Conservation (phyloP, 208 protist genomes). For the Acanthamoeba divionensis region DNA sequence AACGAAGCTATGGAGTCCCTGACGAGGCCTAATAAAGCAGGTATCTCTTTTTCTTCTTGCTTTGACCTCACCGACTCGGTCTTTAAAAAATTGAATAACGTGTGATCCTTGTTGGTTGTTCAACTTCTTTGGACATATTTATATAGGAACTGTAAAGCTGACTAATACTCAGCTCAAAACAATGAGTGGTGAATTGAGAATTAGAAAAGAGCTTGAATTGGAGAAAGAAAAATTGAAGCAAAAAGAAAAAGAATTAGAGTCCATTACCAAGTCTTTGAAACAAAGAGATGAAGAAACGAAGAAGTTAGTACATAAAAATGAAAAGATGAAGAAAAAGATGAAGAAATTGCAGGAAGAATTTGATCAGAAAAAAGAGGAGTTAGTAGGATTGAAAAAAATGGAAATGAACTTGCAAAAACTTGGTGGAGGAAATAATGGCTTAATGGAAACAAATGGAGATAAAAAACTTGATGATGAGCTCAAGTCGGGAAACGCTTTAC, state of each 20-base stretch:
- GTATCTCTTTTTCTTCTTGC: background rate
- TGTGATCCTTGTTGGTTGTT: no score
- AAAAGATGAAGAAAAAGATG: no score
- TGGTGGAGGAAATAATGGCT: no score
- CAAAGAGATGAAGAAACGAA: background rate
- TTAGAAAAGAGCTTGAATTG: background rate
- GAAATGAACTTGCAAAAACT: no score
- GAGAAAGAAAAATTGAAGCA: background rate
- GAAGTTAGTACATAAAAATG: background rate
- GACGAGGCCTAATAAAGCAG: background rate
- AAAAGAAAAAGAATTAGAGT: slow-evolving; percentile 4
- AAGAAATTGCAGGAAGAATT: no score
- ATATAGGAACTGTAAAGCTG: background rate
- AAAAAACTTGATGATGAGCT: no score
- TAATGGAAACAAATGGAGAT: no score
- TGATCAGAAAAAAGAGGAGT: no score
- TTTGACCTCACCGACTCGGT: no score
- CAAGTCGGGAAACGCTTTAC: no score
- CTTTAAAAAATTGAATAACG: background rate
- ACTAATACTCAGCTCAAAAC: background rate
- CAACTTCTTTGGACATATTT: no score
- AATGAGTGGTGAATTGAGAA: background rate
- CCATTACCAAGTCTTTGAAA: background rate
- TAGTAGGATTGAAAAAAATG: no score
- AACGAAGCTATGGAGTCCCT: background rate